phyloP scores from a whole-genome alignment of 2,329 filamentous ascomycete genomes.

The Pseudohalonectria lignicola region DNA sequence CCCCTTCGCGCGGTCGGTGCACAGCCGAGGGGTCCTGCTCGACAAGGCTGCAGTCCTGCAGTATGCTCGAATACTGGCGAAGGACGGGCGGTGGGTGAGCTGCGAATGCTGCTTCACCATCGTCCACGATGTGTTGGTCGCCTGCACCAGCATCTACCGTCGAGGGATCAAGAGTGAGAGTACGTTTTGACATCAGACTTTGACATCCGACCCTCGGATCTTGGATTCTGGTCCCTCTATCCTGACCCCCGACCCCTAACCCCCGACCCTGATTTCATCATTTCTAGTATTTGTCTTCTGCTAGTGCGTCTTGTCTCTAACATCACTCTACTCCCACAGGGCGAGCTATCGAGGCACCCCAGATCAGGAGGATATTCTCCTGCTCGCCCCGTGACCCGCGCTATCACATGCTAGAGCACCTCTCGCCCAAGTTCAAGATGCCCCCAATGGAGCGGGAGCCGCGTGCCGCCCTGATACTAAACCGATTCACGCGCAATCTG shows the following conservation, averaged over 20 bases:
- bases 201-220: background rate
- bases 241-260: background rate
- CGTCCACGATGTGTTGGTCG: conserved; percentile 79
- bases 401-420: conserved; percentile 80
- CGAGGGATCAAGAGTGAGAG: conserved; percentile 60
- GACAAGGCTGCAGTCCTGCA: conserved; percentile 80
- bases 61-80: conserved; percentile 63
- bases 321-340: conserved; percentile 35
- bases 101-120: conserved; percentile 87
- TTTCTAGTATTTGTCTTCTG: conserved; percentile 3
- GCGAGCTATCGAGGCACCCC: conserved; percentile 64
- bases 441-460: conserved; percentile 61
- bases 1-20: conserved; percentile 60
- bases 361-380: conserved; percentile 69
- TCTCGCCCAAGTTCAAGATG: conserved; percentile 69
- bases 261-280: background rate
- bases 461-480: conserved; percentile 73
- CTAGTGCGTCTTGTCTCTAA: conserved; percentile 1
- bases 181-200: no score
- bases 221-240: no score
- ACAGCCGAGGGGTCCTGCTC: conserved; percentile 61
- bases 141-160: conserved; percentile 70
- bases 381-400: conserved; percentile 73
- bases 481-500: conserved; percentile 72
- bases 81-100: conserved; percentile 59